Evolutionary conservation across 2,329 filamentous ascomycete genomes (phyloP), one percentile per base, ranked within the genome.

Genomic region (Claviceps spartinae): DNA sequence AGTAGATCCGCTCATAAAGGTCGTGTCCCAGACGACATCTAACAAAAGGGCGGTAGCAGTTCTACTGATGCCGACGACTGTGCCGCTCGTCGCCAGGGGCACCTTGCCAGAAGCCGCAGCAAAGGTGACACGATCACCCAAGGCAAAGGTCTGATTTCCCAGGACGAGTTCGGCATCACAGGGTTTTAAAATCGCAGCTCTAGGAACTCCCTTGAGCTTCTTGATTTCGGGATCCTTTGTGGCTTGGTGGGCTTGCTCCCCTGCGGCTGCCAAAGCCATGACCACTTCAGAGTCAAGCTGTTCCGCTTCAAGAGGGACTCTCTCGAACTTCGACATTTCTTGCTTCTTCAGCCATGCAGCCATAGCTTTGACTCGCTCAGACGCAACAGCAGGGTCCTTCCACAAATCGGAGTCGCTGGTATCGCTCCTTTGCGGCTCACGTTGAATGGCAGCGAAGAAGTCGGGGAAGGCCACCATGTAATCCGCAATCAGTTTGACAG

Each of bases 1-100:
- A 0, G 87, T 93, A 1, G 90, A 96, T 56, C 93, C 93, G 63
- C 89, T 95, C 90, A 98, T 97, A 68, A 98, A 98, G 0, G 88
- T 86, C 13, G 81, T 80, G 65, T 98, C 94, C 69, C 95, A 98
- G 7, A 98, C 83, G 53, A 97, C 80, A 65, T 98, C 93, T 40
- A 98, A 75, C 53, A 96, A 76, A 47, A 87, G 79, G 26, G 84
- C 85, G 52, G 87, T 86, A 20, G 89, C 78, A 34, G 90, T 96
- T 52, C 88, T 85, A 55, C 89, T 96, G 63, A 96, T 85, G 38
- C 93, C 93, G 52, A 95, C 85, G n/a, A 98, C 88, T 1, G 93
- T 97, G 61, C 94, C 93, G 51, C 85, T 82, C 50, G 86, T 86
- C 38, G 86, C 90, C 60, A 98, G 94, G 1, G 93, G 93, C 1